Base-by-base conservation (phyloP, 2,329 filamentous ascomycete genomes). In the Colletotrichum agaves region DNA sequence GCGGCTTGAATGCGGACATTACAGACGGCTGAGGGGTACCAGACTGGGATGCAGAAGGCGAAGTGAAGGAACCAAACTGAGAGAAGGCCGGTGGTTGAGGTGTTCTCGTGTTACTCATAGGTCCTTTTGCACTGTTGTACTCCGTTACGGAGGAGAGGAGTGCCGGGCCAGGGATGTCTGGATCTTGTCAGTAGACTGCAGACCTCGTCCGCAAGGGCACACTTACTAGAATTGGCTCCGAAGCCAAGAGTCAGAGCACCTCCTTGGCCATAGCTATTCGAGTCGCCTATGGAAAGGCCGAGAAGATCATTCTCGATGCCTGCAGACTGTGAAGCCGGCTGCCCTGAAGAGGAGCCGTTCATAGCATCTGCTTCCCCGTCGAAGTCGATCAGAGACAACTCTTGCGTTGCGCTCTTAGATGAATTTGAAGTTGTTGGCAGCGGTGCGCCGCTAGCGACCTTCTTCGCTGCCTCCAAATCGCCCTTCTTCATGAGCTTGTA, bases 401-500 rank as follows among this genome's bases (percentile, higher is more conserved):
- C 94, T 74, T 93, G 85, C 4, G 82, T 80, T 7, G 85, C 80
- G 73, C 91, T 88, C 81, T 90, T 87, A 84, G 70, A 88, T 4
- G 71, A 65, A 12, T 33, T 17, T 5, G 67, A 75, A 7, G 73
- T 13, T 13, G 72, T 67, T 13, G 76, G 72, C 23, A 79, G 69
- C 6, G 84, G 85, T 13, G 91, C 94, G 31, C 94, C 93, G 75
- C 92, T 90, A 6, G 93, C 93, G 72, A 98, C 92, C 77, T 90
- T 93, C 71, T 91, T 89, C 15, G 96, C 93, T 11, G 84, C 93
- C 72, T 94, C 93, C 49, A 97, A 78, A 75, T 99, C 94, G 21
- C 96, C 96, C 82, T 96, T 97, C 84, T 97, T 99, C 80, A 98
- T 90, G 62, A 98, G 83, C 84, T 93, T 97, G 79, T 98, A 99